Percentiles rank a stretch among this genome's conserved stretches.
Evolutionary conservation across 768 basidiomycete genomes (phyloP).

Genomic region (Termitomyces sp.): DNA sequence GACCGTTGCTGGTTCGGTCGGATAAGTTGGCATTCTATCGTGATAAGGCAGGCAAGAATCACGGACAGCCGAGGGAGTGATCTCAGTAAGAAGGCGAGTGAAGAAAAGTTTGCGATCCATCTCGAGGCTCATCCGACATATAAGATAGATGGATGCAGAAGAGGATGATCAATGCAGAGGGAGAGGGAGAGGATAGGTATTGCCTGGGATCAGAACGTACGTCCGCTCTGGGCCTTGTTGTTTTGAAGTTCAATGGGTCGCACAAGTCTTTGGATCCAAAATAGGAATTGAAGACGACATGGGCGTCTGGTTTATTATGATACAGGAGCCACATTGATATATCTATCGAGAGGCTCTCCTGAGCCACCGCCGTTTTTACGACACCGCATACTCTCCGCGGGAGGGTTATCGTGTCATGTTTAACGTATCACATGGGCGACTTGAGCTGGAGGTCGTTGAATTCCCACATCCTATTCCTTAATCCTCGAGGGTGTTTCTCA

Average conservation of each 20-base stretch:
- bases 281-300: conserved; percentile 53
- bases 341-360: conserved; percentile 33
- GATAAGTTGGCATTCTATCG: conserved; percentile 48
- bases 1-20: conserved; percentile 38
- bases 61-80: conserved; percentile 46
- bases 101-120: conserved; percentile 43
- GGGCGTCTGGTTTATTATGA: conserved; percentile 45
- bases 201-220: conserved; percentile 45
- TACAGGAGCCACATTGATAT: conserved; percentile 47
- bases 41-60: conserved; percentile 38
- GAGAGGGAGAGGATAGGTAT: conserved; percentile 45
- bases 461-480: conserved; percentile 31
- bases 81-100: conserved; percentile 38
- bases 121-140: conserved; percentile 39
- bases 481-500: conserved; percentile 32
- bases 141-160: conserved; percentile 37
- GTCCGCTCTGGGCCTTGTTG: background rate
- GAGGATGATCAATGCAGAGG: conserved; percentile 25
- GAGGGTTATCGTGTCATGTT: conserved; percentile 52
- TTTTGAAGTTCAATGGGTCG: background rate
- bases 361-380: background rate
- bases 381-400: conserved; percentile 43
- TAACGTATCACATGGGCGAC: conserved; percentile 48
- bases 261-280: conserved; percentile 36
- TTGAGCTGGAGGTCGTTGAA: conserved; percentile 51